phyloP scores from a whole-genome alignment of 768 basidiomycete species.

The Rhodotorula paludigena region DNA sequence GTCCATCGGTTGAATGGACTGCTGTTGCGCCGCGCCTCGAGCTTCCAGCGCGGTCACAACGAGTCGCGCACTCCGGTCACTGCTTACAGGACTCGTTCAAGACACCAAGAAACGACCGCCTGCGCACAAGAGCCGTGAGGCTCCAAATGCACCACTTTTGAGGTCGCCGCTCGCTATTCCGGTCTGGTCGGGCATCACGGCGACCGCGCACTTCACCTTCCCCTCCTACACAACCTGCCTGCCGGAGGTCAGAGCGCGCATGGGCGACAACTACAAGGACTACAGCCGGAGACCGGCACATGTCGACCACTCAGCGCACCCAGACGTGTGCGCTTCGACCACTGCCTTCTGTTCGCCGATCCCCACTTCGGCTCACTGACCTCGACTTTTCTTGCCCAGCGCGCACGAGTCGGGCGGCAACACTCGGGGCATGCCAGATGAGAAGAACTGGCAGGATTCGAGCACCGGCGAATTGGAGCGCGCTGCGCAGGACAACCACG shows the following conservation, averaged over 20 bases:
- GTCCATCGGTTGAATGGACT: no score
- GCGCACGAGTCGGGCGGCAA: conserved; percentile 16
- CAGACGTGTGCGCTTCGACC: neutral
- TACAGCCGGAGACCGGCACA: neutral
- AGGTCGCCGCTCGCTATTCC: no score
- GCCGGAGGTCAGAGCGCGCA: neutral
- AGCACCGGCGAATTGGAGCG: conserved; percentile 9
- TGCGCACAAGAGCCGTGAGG: no score
- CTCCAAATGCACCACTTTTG: no score
- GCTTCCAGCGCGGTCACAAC: no score
- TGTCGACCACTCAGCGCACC: neutral
- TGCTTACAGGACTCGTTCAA: no score
- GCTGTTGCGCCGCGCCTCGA: no score
- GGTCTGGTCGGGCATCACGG: no score
- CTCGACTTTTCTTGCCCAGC: neutral
- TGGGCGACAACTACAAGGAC: conserved; percentile 4
- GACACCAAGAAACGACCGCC: no score
- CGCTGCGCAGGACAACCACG: conserved; percentile 18
- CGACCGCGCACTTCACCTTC: neutral
- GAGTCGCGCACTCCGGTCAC: no score
- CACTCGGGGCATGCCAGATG: conserved; percentile 13
- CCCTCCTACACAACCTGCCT: neutral
- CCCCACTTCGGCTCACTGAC: neutral
- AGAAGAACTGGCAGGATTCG: conserved; percentile 24
- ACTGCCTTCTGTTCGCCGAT: no score